Evolutionary conservation across 805 yeast genomes (phyloP), one percentile per base, ranked within the genome.

Genomic region (Scheffersomyces ergatensis): DNA sequence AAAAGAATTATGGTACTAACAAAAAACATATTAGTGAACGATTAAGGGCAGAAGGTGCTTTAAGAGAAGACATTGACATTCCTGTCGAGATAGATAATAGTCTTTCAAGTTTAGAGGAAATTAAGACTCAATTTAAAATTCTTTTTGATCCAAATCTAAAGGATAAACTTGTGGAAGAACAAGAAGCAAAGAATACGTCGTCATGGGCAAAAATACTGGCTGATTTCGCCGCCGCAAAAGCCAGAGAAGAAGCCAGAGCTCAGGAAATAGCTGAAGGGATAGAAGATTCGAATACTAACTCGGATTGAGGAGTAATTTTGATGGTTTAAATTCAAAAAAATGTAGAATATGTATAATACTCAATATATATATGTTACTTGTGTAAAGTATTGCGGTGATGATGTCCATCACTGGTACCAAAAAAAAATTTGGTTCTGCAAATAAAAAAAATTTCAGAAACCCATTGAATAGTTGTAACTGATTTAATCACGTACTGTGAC

Each of bases 31-130:
- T 15, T 29, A 77, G 82, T 23, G 89, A 82, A 35, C 83, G 76
- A 47, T 67, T 85, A 43, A 70, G 73, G 50, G 76, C 80, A 53
- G 89, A 83, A 46, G 87, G 88, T 2, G 73, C 74, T 43, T 65
- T 85, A 37, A 72, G 90, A 54, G 53, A 62, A 2, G 92, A 83
- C 50, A 73, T 84, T 33, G 65, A 65, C 12, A 65, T 83, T 26
- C 83, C 83, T 2, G 68, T 77, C 36, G 44, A 39, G 9, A 60
- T 54, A 26, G 54, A 54, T 25, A 65, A 59, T 20, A 61, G 54
- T 32, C 73, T 74, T 11, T 48, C 55, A 30, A 57, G 67, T n/a
- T 65, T 72, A 70, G 54, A 58, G 5, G 74, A 70, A 29, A 43
- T 70, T 35, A 62, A 58, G 38, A 56, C 59, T 12, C 58, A 57